Conservation (phyloP, 768 basidiomycete genomes). For the Tulasnella sp. region DNA sequence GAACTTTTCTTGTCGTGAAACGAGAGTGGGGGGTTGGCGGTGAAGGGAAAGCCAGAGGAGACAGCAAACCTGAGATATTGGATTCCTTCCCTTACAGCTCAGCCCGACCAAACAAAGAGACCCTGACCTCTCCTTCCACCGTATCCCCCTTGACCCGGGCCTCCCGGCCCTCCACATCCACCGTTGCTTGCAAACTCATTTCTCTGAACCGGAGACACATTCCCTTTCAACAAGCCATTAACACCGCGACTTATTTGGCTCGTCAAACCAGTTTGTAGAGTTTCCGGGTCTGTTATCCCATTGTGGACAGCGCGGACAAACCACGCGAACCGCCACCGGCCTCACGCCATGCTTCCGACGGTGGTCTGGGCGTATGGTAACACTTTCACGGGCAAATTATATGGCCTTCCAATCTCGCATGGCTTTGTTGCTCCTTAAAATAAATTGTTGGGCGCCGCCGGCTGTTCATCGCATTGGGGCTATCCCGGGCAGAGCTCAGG, state of each 20-base stretch:
- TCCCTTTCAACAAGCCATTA: neutral
- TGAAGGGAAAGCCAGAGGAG: slow-evolving; percentile 1
- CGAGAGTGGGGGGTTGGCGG: slow-evolving; percentile 15
- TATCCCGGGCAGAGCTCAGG: too few species aligned
- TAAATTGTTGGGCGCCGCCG: neutral
- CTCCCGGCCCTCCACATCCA: neutral
- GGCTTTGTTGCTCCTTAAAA: neutral
- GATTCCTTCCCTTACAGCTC: neutral
- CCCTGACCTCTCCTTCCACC: neutral
- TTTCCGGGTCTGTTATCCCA: neutral
- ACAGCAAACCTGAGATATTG: neutral
- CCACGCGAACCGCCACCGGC: neutral
- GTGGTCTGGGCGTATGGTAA: neutral
- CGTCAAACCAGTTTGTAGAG: neutral
- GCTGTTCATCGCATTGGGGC: too few species aligned
- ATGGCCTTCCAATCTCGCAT: neutral
- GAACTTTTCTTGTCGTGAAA: neutral
- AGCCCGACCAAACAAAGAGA: neutral
- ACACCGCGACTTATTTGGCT: neutral
- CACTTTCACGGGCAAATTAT: neutral
- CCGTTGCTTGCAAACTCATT: neutral
- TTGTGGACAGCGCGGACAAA: neutral
- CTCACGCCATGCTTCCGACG: neutral
- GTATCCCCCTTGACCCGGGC: neutral
- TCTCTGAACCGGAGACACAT: neutral